Percentiles rank a stretch among this genome's conserved stretches.
Conservation (phyloP, 1,139 yeast genomes). For the Torulaspora pretoriensis region DNA sequence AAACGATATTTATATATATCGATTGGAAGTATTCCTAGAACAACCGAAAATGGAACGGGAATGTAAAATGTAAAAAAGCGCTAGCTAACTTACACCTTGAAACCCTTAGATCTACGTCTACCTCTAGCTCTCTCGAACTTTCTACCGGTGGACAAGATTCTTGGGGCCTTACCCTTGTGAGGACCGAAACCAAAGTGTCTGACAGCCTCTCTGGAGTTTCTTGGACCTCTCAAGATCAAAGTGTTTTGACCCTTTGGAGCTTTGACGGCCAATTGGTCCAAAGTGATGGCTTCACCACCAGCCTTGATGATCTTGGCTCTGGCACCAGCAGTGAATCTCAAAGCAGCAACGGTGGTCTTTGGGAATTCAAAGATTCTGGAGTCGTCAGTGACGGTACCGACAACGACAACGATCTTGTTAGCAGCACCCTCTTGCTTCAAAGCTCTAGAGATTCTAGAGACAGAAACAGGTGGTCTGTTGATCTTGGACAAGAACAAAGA, state of each 20-base stretch:
- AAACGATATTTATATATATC: conserved; percentile 8
- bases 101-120: conserved; percentile 98
- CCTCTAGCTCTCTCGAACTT: conserved; percentile 99
- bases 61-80: conserved; percentile 14
- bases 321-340: conserved; percentile 99
- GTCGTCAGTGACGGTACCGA: conserved; percentile 99
- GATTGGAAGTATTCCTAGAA: conserved; percentile 3
- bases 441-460: conserved; percentile 85
- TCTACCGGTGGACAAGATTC: conserved; percentile 95
- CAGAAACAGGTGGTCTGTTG: conserved; percentile 99
- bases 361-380: conserved; percentile 91
- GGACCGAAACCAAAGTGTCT: conserved; percentile 99
- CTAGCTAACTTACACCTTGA: conserved; percentile 83
- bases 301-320: conserved; percentile 95
- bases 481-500: conserved; percentile 95
- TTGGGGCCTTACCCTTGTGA: conserved; percentile 99
- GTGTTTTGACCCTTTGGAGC: conserved; percentile 99
- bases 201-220: conserved; percentile 98
- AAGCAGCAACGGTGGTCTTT: conserved; percentile 97
- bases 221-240: conserved; percentile 96
- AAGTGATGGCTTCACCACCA: conserved; percentile 99
- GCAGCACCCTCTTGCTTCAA: conserved; percentile 79
- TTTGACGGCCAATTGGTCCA: conserved; percentile 98
- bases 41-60: neutral
- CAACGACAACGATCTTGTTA: conserved; percentile 93